phyloP scores from a whole-genome alignment of 192 early-diverging fungal species.

The Coemansia sp. region DNA sequence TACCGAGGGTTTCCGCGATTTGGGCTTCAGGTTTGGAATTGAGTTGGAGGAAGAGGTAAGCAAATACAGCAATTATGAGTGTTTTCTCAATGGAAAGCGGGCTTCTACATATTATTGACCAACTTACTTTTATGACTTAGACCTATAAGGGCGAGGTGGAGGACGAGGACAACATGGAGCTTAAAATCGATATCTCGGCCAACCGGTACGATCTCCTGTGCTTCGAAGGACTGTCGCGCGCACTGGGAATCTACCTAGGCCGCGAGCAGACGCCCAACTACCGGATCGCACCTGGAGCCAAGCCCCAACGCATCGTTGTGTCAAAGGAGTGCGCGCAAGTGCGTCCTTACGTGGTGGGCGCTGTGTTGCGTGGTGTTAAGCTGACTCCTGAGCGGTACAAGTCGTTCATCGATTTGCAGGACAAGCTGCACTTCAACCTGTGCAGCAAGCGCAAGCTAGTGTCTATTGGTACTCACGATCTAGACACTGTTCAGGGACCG shows the following conservation, averaged over 20 bases:
- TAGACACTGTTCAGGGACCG: constrained; percentile 91
- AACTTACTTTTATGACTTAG: constrained; percentile 6
- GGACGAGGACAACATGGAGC: constrained; percentile 70
- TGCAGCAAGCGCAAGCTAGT: constrained; percentile 94
- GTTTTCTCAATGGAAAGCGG: background rate
- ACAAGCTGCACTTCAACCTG: constrained; percentile 98
- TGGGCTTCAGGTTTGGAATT: constrained; percentile 99
- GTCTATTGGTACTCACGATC: constrained; percentile 97
- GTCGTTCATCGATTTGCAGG: constrained; percentile 97
- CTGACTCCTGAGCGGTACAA: constrained; percentile 86
- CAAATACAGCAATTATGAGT: constrained; percentile 33
- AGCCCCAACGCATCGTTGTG: constrained; percentile 49
- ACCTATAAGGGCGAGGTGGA: constrained; percentile 32
- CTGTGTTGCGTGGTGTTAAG: constrained; percentile 84
- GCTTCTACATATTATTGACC: background rate
- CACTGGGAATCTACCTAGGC: constrained; percentile 83
- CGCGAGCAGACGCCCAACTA: constrained; percentile 55
- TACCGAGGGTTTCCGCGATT: constrained; percentile 88
- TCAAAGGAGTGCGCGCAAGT: constrained; percentile 72
- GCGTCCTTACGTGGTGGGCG: constrained; percentile 86
- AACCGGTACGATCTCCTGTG: constrained; percentile 98
- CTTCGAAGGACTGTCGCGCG: constrained; percentile 92
- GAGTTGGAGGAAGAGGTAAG: constrained; percentile 96
- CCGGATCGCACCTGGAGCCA: constrained; percentile 12
- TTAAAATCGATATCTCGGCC: constrained; percentile 98